phyloP scores from a whole-genome alignment of 495 filamentous ascomycete genomes.

The Paragyromitra xinjiangensis region DNA sequence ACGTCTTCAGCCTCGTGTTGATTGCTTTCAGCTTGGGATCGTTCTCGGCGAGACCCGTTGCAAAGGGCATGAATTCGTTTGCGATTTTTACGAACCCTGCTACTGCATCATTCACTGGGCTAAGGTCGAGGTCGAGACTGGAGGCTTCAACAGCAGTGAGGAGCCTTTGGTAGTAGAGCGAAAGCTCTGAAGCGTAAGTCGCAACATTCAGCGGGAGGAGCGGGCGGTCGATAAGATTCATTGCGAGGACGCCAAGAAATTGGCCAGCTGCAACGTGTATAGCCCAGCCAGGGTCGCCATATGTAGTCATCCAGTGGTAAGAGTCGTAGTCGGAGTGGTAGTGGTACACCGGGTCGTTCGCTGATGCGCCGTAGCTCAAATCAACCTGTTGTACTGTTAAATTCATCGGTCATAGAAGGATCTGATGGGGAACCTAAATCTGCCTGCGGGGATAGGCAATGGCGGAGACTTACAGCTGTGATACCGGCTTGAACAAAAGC shows the following conservation, averaged over 20 bases:
- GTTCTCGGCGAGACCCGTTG: slow-evolving; percentile 5
- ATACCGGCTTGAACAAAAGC: slow-evolving; percentile 73
- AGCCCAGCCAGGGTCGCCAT: slow-evolving; percentile 69
- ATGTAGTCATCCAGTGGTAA: slow-evolving; percentile 78
- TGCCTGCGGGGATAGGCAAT: too few relatives aligned
- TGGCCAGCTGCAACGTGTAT: slow-evolving; percentile 71
- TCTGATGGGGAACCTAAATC: too few relatives aligned
- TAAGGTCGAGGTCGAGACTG: slow-evolving; percentile 20
- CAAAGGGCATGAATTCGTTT: slow-evolving; percentile 16
- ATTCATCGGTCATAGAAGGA: not conserved
- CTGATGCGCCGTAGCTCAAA: slow-evolving; percentile 65
- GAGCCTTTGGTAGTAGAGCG: slow-evolving; percentile 48
- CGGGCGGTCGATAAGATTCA: slow-evolving; percentile 58
- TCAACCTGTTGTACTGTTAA: slow-evolving; percentile 58
- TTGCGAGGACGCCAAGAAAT: slow-evolving; percentile 63
- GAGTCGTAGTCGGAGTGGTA: slow-evolving; percentile 83
- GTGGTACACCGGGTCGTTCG: slow-evolving; percentile 69
- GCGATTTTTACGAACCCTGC: slow-evolving; percentile 19
- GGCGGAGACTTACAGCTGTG: slow-evolving; percentile 61
- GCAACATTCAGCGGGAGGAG: slow-evolving; percentile 58
- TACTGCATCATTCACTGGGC: slow-evolving; percentile 19
- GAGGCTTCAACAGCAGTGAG: slow-evolving; percentile 13
- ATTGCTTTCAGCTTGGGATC: slow-evolving; percentile 29
- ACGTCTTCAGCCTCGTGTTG: slow-evolving; percentile 56
- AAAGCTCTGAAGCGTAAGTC: slow-evolving; percentile 49